phyloP scores from a whole-genome alignment of 2,329 filamentous ascomycete species.

The Coniella lustricola region DNA sequence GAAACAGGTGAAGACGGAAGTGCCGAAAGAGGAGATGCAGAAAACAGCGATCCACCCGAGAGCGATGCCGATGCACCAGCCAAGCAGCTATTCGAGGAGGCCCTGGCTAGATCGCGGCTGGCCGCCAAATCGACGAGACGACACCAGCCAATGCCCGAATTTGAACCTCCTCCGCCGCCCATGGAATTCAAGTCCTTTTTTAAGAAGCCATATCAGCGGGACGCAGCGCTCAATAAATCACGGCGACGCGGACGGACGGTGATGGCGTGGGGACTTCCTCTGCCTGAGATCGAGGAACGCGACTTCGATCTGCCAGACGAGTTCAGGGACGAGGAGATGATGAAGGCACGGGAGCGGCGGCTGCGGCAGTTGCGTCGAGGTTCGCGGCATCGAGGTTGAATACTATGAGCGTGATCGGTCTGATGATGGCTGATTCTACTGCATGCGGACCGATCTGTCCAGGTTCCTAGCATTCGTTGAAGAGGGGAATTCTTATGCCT shows the following conservation, averaged over 20 bases:
- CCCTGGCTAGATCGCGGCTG: constrained; percentile 45
- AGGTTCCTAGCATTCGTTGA: no score
- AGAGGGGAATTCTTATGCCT: neutral
- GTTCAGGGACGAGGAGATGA: constrained; percentile 47
- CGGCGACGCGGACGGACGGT: constrained; percentile 63
- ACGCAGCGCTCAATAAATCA: constrained; percentile 66
- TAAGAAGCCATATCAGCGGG: constrained; percentile 68
- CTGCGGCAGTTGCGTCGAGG: constrained; percentile 47
- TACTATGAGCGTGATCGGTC: no score
- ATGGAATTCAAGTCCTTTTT: constrained; percentile 85
- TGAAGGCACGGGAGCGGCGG: constrained; percentile 54
- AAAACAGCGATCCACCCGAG: constrained; percentile 53
- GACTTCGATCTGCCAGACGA: constrained; percentile 73
- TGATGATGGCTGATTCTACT: no score
- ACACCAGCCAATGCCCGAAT: constrained; percentile 23
- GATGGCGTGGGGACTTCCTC: constrained; percentile 71
- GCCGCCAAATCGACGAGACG: constrained; percentile 26
- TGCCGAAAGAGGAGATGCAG: constrained; percentile 27
- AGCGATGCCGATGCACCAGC: constrained; percentile 65
- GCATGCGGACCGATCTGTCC: no score
- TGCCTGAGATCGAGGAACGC: constrained; percentile 63
- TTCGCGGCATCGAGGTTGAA: constrained; percentile 13
- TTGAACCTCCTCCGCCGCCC: constrained; percentile 29
- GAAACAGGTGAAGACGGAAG: constrained; percentile 21
- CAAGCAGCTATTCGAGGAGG: constrained; percentile 70